Conservation (phyloP, 257 asterid species). For the Solanum lignicaule region DNA sequence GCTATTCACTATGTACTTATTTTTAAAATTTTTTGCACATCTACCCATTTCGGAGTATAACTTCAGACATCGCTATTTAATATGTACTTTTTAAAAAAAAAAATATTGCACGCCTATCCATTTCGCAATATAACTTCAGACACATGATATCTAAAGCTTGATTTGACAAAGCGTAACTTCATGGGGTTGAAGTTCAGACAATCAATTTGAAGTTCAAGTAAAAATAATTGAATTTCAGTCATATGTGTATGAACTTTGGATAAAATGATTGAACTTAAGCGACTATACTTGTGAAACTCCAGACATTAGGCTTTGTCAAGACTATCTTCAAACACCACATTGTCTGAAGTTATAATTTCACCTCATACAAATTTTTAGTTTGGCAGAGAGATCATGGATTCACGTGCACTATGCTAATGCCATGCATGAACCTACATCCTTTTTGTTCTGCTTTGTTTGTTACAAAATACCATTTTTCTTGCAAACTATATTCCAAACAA, state of each 20-base stretch:
- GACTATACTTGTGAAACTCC: neutral
- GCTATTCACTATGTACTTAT: neutral
- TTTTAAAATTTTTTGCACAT: neutral
- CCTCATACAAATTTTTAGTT: neutral
- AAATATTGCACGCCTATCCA: neutral
- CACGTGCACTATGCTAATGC: neutral
- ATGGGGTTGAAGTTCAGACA: no score
- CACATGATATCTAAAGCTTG: neutral
- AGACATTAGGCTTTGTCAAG: neutral
- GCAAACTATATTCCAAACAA: neutral
- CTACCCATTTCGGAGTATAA: neutral
- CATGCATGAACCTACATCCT: neutral
- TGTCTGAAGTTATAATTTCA: neutral
- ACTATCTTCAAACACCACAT: neutral
- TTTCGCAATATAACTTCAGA: neutral
- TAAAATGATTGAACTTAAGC: neutral
- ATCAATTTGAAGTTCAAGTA: neutral
- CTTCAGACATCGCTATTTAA: neutral
- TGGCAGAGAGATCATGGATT: fast-evolving
- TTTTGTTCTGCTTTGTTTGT: neutral
- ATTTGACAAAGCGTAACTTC: neutral
- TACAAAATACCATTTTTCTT: neutral
- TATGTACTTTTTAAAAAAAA: no score
- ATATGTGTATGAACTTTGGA: neutral
- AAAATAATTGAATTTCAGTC: neutral